These are phyloP conservation scores for Metarhizium robertsii DNA, from an alignment of 2,329 filamentous ascomycete species.

Conservation along the genomic window DNA sequence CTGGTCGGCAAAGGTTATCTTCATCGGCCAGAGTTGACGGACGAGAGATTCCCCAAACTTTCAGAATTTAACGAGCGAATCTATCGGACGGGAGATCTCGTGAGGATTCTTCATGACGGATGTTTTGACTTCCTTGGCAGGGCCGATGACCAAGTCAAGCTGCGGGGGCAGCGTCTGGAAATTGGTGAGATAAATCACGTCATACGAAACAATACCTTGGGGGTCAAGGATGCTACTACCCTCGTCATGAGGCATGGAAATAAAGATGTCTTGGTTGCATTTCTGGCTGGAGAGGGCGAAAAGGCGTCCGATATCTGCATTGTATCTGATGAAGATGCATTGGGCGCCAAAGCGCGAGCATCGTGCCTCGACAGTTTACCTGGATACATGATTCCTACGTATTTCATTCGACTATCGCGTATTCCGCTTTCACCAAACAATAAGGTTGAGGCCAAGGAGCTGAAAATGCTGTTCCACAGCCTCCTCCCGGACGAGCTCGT, in stretches of 20 bases:
- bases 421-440: constrained; percentile 84
- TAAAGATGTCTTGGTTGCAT: constrained; percentile 78
- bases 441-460: constrained; percentile 67
- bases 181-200: constrained; percentile 85
- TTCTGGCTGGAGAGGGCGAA: constrained; percentile 35
- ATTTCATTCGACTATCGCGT: constrained; percentile 60
- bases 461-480: constrained; percentile 56
- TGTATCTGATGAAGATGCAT: constrained; percentile 20
- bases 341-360: constrained; percentile 40
- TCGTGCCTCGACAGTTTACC: constrained; percentile 65
- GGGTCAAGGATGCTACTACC: constrained; percentile 63
- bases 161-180: constrained; percentile 81
- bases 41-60: constrained; percentile 64
- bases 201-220: constrained; percentile 51
- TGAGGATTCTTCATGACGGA: constrained; percentile 68
- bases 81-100: constrained; percentile 84
- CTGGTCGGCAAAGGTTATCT: constrained; percentile 87
- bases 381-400: constrained; percentile 84
- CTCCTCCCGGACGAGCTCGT: constrained; percentile 55
- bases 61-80: constrained; percentile 48
- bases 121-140: constrained; percentile 83
- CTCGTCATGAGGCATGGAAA: constrained; percentile 64
- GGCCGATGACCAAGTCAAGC: constrained; percentile 85
- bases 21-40: constrained; percentile 67
- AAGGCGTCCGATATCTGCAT: constrained; percentile 11